Base-by-base conservation (phyloP, 345 rosid genomes). In the Euphorbia tirucalli region DNA sequence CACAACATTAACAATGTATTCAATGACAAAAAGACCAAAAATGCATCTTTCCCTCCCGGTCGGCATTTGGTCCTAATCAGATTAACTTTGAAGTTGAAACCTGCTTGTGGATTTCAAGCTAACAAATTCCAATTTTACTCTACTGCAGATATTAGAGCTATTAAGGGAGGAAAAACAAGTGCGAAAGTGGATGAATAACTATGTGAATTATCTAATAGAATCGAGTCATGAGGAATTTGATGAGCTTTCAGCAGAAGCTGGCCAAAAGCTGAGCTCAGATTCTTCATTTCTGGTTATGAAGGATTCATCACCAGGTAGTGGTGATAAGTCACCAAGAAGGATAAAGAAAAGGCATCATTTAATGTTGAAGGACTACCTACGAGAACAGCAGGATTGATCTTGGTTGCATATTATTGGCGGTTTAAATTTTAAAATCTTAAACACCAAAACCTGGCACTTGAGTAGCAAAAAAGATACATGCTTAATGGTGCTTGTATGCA, bases 281-380 rank as follows among this genome's bases (percentile, higher is more conserved):
- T 13, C 46, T 35, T 62, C 66, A 8, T 11, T 37, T 52, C 61
- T 68, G 70, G 62, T 18, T 7, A 18, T n/a, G 21, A 35, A 43
- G 3, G 28, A 44, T 61, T 57, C 58, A 41, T 41, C 58, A 3
- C 54, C 9, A 16, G 35, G 22, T 15, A 15, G 59, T 2, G 25
- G n/a, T 19, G 43, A 46, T 25, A 46, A 49, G 32, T 31, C 61
- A 8, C 18, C 8, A 67, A 44, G 27, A 19, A 57, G 11, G 27
- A n/a, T 37, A 15, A 25, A 52, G 65, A 43, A 24, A 35, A 59
- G 24, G 37, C 75, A 8, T 11, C 77, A 19, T 35, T 39, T 49
- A 4, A 77, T 13, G 57, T 60, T 83, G 50, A 70, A 55, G 16
- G 80, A 80, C 69, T 80, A 72, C 78, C 64, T 83, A 7, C 16